Evolutionary conservation across 495 filamentous ascomycete genomes (phyloP), one percentile per base, ranked within the genome.

Genomic region (Cudoniella acicularis): DNA sequence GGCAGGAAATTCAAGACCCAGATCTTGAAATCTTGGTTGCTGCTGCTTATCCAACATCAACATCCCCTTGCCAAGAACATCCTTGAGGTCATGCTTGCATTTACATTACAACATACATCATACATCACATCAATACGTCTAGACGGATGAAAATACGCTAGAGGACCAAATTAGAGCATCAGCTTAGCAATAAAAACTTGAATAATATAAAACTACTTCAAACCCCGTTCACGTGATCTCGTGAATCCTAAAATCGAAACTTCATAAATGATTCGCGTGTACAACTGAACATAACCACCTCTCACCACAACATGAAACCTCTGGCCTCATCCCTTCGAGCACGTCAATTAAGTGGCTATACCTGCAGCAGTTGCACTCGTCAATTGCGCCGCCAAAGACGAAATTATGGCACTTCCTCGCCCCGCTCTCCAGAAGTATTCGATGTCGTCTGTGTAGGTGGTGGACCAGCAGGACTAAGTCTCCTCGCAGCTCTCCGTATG

Each of bases 391-490:
- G 65, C 54, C 54, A 63, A 51, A 59, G 56, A 47, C 68, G 77
- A 60, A 60, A 61, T 8, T 82, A 73, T 56, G 59, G 76, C 22
- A 78, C 64, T 13, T 23, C 41, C 9, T 0, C 36, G n/a, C 13
- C 59, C 3, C 2, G 11, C 2, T 26, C 11, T 3, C 58, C 56
- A 53, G 63, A 65, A 30, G 56, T 68, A 21, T 68, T 63, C 53
- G 66, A 68, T 57, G 60, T 98, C 26, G 91, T 96, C 52, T 94
- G 91, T 59, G 88, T 99, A 60, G 95, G 95, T 52, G 95, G 94
- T 24, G 95, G 95, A n/a, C 95, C 94, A 13, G 94, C 92, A 9
- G 95, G 95, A 50, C 77, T 99, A 45, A 92, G 90, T 64, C 81
- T 99, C 20, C 74, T 96, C 54, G 85, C 90, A 57, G 92, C 92